phyloP scores from a whole-genome alignment of 2,329 filamentous ascomycete species.

The Talaromyces sp. region DNA sequence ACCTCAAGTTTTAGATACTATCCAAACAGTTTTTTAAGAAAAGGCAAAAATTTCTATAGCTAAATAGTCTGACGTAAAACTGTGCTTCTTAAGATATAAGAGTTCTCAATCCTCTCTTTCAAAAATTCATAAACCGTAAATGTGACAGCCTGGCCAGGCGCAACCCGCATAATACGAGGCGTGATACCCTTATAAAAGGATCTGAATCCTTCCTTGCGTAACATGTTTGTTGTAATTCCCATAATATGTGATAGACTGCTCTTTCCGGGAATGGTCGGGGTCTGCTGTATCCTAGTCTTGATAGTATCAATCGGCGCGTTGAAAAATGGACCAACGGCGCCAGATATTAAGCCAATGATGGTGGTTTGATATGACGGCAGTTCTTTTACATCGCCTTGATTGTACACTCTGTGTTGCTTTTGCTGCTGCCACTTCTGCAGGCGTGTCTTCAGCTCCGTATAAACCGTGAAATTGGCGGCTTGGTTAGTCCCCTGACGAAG shows the following conservation, averaged over 20 bases:
- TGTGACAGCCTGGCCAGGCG: constrained; percentile 82
- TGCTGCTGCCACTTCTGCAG: constrained; percentile 71
- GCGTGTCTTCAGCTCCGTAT: constrained; percentile 82
- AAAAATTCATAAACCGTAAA: constrained; percentile 75
- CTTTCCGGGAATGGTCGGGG: constrained; percentile 74
- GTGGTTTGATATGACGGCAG: constrained; percentile 89
- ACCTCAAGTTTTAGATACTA: background rate
- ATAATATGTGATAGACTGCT: constrained; percentile 75
- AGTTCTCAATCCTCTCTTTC: constrained; percentile 61
- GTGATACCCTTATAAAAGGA: constrained; percentile 99
- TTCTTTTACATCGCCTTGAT: constrained; percentile 47
- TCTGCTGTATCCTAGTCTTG: constrained; percentile 93
- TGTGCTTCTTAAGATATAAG: background rate
- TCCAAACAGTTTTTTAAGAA: background rate
- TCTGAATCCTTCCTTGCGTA: constrained; percentile 86
- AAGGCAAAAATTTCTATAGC: background rate
- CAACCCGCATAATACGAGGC: constrained; percentile 93
- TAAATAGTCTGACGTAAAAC: background rate
- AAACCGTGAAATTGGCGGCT: constrained; percentile 97
- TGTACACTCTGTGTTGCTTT: constrained; percentile 34
- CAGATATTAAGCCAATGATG: constrained; percentile 81
- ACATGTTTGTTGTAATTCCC: constrained; percentile 76
- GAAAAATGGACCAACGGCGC: constrained; percentile 90
- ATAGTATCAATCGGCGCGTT: constrained; percentile 99
- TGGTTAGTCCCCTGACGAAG: constrained; percentile 94